Percentiles rank a stretch among this genome's conserved stretches.
These are phyloP conservation scores for Naganishia sp. DNA, from an alignment of 1,284 basidiomycete species.

Conservation along the genomic window DNA sequence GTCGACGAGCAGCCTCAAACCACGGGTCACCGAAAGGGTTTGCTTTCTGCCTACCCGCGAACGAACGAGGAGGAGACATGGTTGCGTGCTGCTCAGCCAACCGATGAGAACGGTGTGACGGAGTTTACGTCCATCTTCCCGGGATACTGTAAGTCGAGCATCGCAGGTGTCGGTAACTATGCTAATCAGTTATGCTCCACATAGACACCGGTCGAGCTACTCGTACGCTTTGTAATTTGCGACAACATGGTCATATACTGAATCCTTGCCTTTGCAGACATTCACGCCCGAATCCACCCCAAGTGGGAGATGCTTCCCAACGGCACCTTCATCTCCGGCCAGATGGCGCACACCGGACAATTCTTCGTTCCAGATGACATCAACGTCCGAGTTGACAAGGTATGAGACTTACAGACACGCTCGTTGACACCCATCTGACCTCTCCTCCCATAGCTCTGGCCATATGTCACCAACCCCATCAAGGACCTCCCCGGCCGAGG, in stretches of 20 bases:
- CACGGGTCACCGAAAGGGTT: slow-evolving; percentile 48
- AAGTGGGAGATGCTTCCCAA: slow-evolving; percentile 52
- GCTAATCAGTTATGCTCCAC: too few species aligned
- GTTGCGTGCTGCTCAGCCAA: slow-evolving; percentile 67
- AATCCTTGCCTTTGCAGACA: slow-evolving; percentile 38
- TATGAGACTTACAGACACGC: neutral
- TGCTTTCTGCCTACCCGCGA: slow-evolving; percentile 53
- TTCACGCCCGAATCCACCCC: slow-evolving; percentile 54
- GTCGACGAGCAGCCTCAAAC: slow-evolving; percentile 48
- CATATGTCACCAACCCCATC: slow-evolving; percentile 54
- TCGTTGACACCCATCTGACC: neutral
- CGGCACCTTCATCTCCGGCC: slow-evolving; percentile 48
- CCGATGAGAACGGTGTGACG: slow-evolving; percentile 66
- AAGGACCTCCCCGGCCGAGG: slow-evolving; percentile 44
- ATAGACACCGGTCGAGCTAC: slow-evolving; percentile 39
- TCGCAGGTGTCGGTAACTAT: neutral
- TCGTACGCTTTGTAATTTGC: slow-evolving; percentile 28
- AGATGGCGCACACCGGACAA: slow-evolving; percentile 54
- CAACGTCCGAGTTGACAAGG: slow-evolving; percentile 52
- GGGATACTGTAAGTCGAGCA: slow-evolving; percentile 56
- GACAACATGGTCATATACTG: neutral
- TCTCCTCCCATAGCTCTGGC: slow-evolving; percentile 37
- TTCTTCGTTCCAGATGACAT: slow-evolving; percentile 55
- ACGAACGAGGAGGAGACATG: slow-evolving; percentile 57
- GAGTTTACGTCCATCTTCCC: slow-evolving; percentile 71